Percentiles rank a stretch among this genome's conserved stretches.
Conservation (phyloP, 208 protist genomes). For the Acanthamoeba lenticulata region DNA sequence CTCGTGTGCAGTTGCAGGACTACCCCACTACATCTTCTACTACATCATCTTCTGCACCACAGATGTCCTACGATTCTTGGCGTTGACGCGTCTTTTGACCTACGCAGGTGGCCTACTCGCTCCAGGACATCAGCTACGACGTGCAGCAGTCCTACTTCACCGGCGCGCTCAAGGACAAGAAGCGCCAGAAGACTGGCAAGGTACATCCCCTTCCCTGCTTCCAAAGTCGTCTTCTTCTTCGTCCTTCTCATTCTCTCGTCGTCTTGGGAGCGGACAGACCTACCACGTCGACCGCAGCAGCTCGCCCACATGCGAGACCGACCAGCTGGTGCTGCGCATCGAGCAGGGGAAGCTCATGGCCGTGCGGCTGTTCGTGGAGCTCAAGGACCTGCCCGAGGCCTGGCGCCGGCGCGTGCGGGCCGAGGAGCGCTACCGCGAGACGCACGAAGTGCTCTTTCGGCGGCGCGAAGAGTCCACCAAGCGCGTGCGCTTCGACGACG, state of each 20-base stretch:
- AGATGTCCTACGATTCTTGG: not conserved
- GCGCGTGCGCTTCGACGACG: not conserved
- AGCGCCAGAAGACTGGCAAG: constrained; percentile 9
- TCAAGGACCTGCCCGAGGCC: constrained; percentile 18
- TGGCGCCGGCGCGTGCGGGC: not conserved
- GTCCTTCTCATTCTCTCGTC: not conserved
- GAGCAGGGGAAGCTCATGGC: constrained; percentile 43
- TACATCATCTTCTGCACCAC: not conserved
- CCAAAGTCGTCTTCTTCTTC: not conserved
- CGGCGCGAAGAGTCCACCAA: constrained; percentile 19
- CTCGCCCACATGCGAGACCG: constrained; percentile 26
- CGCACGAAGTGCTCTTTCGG: not conserved
- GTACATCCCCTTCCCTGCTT: not conserved
- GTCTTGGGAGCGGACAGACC: not conserved
- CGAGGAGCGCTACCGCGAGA: constrained; percentile 47
- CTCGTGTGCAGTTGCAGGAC: too few species aligned
- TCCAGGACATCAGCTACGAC: constrained; percentile 46
- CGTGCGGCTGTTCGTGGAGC: constrained; percentile 31
- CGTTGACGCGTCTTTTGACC: not conserved
- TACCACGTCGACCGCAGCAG: constrained; percentile 55
- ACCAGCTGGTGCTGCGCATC: constrained; percentile 29
- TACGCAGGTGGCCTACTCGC: not conserved
- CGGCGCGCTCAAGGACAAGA: not conserved
- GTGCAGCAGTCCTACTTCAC: constrained; percentile 4
- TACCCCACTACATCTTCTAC: too few species aligned